Percentiles rank a stretch among this genome's conserved stretches.
These are phyloP conservation scores for Rhizopogon sp. DNA, from an alignment of 768 basidiomycete genomes.

Conservation along the genomic window DNA sequence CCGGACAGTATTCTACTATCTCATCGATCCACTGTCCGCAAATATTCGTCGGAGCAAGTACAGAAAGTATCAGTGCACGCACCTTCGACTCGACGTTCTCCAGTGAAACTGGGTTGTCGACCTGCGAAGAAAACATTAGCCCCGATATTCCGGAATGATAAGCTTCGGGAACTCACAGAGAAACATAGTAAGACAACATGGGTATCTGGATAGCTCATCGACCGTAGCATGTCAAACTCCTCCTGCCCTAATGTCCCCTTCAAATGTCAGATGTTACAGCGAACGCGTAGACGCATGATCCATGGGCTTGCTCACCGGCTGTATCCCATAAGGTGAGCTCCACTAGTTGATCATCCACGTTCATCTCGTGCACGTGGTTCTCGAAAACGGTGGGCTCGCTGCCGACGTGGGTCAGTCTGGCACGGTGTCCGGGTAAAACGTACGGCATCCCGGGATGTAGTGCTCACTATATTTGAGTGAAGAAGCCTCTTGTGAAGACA, in stretches of 20 bases:
- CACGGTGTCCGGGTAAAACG: not conserved
- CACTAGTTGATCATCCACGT: slow-evolving; percentile 80
- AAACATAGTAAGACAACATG: slow-evolving; percentile 97
- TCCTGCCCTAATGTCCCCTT: slow-evolving; percentile 69
- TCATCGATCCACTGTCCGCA: slow-evolving; percentile 82
- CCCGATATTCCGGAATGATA: not conserved
- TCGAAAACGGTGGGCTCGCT: slow-evolving; percentile 96
- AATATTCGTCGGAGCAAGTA: not conserved
- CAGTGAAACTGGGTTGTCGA: slow-evolving; percentile 91
- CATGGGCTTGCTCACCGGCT: slow-evolving; percentile 54
- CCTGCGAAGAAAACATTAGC: slow-evolving; percentile 34
- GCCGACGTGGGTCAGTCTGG: slow-evolving; percentile 3
- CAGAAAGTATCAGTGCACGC: slow-evolving; percentile 1
- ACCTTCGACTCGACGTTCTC: slow-evolving; percentile 97
- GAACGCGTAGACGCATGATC: not conserved
- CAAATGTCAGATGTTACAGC: slow-evolving; percentile 24
- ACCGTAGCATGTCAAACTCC: slow-evolving; percentile 91
- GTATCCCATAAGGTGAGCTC: slow-evolving; percentile 98
- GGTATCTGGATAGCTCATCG: slow-evolving; percentile 94
- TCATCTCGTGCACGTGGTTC: slow-evolving; percentile 90
- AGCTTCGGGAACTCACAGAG: slow-evolving; percentile 51
- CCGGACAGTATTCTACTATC: slow-evolving; percentile 88
- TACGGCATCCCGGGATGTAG: not conserved
- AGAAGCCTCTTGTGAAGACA: slow-evolving; percentile 88
- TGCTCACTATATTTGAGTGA: slow-evolving; percentile 88